Evolutionary conservation across 2,329 filamentous ascomycete species (phyloP).

Genomic region (Monilinia vaccinii-corymbosi): DNA sequence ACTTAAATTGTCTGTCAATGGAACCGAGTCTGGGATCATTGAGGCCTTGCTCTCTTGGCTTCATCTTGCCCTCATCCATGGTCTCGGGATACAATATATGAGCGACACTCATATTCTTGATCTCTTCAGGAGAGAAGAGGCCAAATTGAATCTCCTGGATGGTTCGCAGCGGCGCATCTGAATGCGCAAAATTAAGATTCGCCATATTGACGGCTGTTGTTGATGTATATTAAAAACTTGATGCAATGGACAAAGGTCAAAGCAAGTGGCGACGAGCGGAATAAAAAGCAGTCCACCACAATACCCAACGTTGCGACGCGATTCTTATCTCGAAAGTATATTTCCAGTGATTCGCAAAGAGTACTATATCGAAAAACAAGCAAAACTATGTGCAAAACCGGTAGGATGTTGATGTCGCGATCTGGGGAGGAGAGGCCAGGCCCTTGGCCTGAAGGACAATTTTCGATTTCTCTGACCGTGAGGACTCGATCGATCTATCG

Average conservation of each 20-base stretch:
- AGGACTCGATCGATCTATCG: conserved; percentile 18
- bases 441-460: conserved; percentile 18
- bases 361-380: conserved; percentile 13
- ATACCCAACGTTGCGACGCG: conserved; percentile 20
- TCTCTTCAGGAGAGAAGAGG: conserved; percentile 93
- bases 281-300: conserved; percentile 11
- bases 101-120: conserved; percentile 96
- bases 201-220: conserved; percentile 55
- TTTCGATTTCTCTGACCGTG: conserved; percentile 20
- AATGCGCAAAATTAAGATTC: conserved; percentile 84
- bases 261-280: conserved; percentile 11
- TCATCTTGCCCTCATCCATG: conserved; percentile 92
- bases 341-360: conserved; percentile 4
- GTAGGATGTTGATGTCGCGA: conserved; percentile 22
- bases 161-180: conserved; percentile 90
- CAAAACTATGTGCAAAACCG: conserved; percentile 21
- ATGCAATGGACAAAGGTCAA: conserved; percentile 2
- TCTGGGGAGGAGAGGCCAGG: conserved; percentile 25
- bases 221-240: conserved; percentile 8
- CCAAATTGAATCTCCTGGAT: conserved; percentile 99
- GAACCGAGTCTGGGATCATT: conserved; percentile 95
- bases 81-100: conserved; percentile 98
- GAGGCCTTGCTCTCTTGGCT: conserved; percentile 81
- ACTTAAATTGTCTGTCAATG: conserved; percentile 91
- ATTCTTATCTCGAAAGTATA: conserved; percentile 15